These are phyloP conservation scores for Kwoniella europaea DNA, from an alignment of 768 basidiomycete species.

Conservation along the genomic window DNA sequence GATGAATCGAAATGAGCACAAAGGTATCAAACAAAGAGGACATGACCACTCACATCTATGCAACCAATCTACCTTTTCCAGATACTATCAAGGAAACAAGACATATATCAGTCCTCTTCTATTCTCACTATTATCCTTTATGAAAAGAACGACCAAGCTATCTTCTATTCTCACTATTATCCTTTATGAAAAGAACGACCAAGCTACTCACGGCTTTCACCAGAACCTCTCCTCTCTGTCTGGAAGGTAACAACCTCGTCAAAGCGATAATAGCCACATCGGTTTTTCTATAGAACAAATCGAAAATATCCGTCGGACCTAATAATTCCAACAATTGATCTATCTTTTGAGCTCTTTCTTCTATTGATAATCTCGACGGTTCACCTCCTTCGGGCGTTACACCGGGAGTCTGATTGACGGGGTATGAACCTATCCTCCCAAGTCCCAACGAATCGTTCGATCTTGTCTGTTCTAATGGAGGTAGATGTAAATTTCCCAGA, in stretches of 20 bases:
- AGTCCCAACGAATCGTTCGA: neutral
- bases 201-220: constrained; percentile 47
- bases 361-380: constrained; percentile 4
- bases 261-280: constrained; percentile 51
- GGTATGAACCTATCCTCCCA: neutral
- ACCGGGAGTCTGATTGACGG: neutral
- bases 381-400: neutral
- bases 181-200: neutral
- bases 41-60: constrained; percentile 53
- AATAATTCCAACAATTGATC: constrained; percentile 50
- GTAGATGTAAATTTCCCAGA: neutral
- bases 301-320: constrained; percentile 52
- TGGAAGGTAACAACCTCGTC: constrained; percentile 47
- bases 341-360: constrained; percentile 38
- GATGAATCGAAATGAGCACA: neutral
- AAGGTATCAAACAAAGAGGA: neutral
- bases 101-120: too few species aligned
- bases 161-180: too few species aligned
- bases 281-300: constrained; percentile 53
- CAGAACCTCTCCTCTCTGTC: constrained; percentile 52
- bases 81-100: constrained; percentile 33
- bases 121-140: too few species aligned
- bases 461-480: constrained; percentile 4
- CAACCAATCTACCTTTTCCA: constrained; percentile 57
- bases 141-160: too few species aligned